Conservation (phyloP, 805 yeast species). For the Schwanniomyces pseudopolymorphus region DNA sequence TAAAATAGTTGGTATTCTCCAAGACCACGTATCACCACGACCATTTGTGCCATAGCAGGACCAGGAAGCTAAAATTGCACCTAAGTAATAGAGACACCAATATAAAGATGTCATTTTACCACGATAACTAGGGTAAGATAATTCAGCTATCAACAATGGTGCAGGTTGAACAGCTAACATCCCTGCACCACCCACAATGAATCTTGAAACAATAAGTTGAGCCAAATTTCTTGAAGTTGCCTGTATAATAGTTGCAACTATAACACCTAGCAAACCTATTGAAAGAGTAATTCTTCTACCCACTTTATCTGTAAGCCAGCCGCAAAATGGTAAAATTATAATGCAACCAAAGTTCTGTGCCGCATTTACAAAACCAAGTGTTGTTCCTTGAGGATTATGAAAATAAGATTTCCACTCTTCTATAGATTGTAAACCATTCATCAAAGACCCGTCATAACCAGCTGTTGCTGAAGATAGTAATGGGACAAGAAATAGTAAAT, state of each 20-base stretch:
- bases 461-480: conserved; percentile 37
- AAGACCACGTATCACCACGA: conserved; percentile 44
- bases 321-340: conserved; percentile 9
- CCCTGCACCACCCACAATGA: conserved; percentile 66
- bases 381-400: conserved; percentile 22
- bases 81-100: conserved; percentile 56
- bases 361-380: conserved; percentile 32
- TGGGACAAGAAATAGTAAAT: conserved; percentile 11
- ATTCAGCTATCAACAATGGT: conserved; percentile 77
- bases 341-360: conserved; percentile 22
- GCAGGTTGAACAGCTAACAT: conserved; percentile 71
- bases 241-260: conserved; percentile 58
- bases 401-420: conserved; percentile 38
- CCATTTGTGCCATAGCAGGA: conserved; percentile 49
- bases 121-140: conserved; percentile 55
- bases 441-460: conserved; percentile 46
- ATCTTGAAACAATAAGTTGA: conserved; percentile 54
- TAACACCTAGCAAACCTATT: conserved; percentile 53
- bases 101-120: conserved; percentile 64
- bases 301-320: conserved; percentile 8
- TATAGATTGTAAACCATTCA: conserved; percentile 48
- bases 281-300: conserved; percentile 56
- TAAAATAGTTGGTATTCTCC: conserved; percentile 55
- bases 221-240: conserved; percentile 20
- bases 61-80: conserved; percentile 48